Conservation (phyloP, 768 basidiomycete genomes). For the Favolaschia claudopus region DNA sequence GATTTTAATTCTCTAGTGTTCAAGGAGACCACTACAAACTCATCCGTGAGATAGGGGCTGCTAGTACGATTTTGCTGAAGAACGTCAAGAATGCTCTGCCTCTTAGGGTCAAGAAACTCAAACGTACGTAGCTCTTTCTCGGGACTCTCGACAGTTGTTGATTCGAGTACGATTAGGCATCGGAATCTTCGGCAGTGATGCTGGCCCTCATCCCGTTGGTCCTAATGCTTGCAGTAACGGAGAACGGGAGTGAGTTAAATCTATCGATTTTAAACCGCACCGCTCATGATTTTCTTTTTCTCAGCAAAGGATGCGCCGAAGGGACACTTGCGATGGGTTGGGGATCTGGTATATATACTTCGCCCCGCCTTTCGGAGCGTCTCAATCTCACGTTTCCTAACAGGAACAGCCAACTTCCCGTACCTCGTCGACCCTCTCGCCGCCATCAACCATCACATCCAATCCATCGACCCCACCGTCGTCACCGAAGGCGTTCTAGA, state of each 20-base stretch:
- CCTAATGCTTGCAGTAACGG: slow-evolving; percentile 40
- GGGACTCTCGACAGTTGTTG: not conserved
- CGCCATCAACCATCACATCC: slow-evolving; percentile 29
- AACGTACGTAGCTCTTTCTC: slow-evolving; percentile 24
- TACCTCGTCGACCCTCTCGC: slow-evolving; percentile 29
- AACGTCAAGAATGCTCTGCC: slow-evolving; percentile 56
- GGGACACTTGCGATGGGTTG: slow-evolving; percentile 56
- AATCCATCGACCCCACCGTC: slow-evolving; percentile 27
- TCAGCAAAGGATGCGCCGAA: slow-evolving; percentile 38
- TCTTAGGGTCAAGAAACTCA: slow-evolving; percentile 44
- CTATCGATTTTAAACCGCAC: not conserved
- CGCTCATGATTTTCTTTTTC: not conserved
- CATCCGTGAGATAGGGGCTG: slow-evolving; percentile 64
- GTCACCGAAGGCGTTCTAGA: slow-evolving; percentile 29
- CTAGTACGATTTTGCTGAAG: slow-evolving; percentile 69
- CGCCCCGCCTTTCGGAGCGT: too few species aligned
- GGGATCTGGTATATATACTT: slow-evolving; percentile 55
- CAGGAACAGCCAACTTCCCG: slow-evolving; percentile 37
- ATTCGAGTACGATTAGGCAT: slow-evolving; percentile 31
- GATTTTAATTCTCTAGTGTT: not conserved
- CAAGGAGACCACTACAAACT: slow-evolving; percentile 40
- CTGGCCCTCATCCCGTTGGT: slow-evolving; percentile 41
- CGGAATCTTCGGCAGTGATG: slow-evolving; percentile 50
- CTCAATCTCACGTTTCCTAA: too few species aligned
- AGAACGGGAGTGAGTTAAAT: slow-evolving; percentile 43